Conservation (phyloP, 805 yeast genomes). For the Candida caryicola region DNA sequence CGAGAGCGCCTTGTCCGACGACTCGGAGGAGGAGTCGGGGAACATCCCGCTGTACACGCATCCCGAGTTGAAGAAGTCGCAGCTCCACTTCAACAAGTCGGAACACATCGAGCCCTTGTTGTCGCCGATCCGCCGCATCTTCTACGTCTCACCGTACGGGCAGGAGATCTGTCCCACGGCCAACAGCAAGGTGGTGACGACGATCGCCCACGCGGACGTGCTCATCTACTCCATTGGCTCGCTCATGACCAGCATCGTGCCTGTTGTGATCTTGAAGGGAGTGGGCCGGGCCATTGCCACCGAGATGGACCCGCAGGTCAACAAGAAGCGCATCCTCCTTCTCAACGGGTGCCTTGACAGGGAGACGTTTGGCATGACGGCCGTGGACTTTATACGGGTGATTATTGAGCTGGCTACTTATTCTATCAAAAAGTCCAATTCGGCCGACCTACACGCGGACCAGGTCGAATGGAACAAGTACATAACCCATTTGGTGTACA, state of each 20-base stretch:
- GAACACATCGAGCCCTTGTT: slow-evolving; percentile 56
- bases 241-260: slow-evolving; percentile 81
- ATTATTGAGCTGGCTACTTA: slow-evolving; percentile 56
- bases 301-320: slow-evolving; percentile 1
- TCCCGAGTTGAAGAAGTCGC: slow-evolving; percentile 74
- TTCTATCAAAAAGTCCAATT: slow-evolving; percentile 35
- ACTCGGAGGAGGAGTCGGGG: slow-evolving; percentile 48
- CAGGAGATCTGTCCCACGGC: slow-evolving; percentile 80
- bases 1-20: slow-evolving; percentile 6
- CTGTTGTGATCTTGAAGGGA: slow-evolving; percentile 71
- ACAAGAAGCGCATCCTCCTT: slow-evolving; percentile 54
- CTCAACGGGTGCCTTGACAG: slow-evolving; percentile 76
- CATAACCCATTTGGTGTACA: slow-evolving; percentile 62
- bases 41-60: slow-evolving; percentile 70
- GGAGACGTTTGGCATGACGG: slow-evolving; percentile 70
- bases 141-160: slow-evolving; percentile 84
- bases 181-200: slow-evolving; percentile 55
- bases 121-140: slow-evolving; percentile 69
- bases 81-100: slow-evolving; percentile 66
- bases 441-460: slow-evolving; percentile 8
- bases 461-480: slow-evolving; percentile 40
- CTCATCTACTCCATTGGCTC: slow-evolving; percentile 83
- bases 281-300: slow-evolving; percentile 59
- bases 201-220: slow-evolving; percentile 49
- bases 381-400: slow-evolving; percentile 54